Percentiles rank a stretch among this genome's conserved stretches.
Evolutionary conservation across 257 asterid species (phyloP).

Genomic region (Nicotiana otophora): DNA sequence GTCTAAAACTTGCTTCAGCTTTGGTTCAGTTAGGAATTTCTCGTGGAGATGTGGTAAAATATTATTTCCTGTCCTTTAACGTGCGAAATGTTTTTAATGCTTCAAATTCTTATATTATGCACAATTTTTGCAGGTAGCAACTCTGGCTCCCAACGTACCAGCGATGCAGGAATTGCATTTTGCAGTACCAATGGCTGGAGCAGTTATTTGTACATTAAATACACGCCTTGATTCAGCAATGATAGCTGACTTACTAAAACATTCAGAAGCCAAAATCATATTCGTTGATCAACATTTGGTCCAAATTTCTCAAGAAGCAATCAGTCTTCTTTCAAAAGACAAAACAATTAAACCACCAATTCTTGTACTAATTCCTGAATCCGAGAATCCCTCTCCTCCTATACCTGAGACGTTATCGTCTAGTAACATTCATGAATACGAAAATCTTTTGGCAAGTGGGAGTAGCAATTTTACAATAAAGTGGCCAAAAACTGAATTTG

Average conservation of each 20-base stretch:
- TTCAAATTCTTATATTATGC: too few species aligned
- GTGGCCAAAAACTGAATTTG: conserved; percentile 31
- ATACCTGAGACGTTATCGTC: neutral
- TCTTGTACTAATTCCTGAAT: conserved; percentile 21
- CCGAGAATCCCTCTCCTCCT: neutral
- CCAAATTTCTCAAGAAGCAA: conserved; percentile 21
- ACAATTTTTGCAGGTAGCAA: neutral
- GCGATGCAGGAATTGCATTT: neutral
- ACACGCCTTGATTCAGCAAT: conserved; percentile 27
- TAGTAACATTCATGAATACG: conserved; percentile 6
- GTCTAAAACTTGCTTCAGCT: conserved; percentile 34
- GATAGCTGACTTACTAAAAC: conserved; percentile 15
- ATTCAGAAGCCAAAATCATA: neutral
- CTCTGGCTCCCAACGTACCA: neutral
- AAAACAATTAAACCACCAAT: conserved; percentile 17
- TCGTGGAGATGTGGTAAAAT: neutral
- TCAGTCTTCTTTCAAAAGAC: conserved; percentile 12
- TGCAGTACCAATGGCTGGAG: conserved; percentile 26
- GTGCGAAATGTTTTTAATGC: too few species aligned
- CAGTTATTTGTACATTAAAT: conserved; percentile 26
- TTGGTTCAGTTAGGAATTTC: conserved; percentile 22
- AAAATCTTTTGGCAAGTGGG: conserved; percentile 22
- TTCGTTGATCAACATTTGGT: conserved; percentile 23
- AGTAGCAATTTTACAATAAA: conserved; percentile 3
- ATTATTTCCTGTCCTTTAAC: too few species aligned